These are phyloP conservation scores for Clonostachys solani DNA, from an alignment of 2,329 filamentous ascomycete genomes.

Conservation along the genomic window DNA sequence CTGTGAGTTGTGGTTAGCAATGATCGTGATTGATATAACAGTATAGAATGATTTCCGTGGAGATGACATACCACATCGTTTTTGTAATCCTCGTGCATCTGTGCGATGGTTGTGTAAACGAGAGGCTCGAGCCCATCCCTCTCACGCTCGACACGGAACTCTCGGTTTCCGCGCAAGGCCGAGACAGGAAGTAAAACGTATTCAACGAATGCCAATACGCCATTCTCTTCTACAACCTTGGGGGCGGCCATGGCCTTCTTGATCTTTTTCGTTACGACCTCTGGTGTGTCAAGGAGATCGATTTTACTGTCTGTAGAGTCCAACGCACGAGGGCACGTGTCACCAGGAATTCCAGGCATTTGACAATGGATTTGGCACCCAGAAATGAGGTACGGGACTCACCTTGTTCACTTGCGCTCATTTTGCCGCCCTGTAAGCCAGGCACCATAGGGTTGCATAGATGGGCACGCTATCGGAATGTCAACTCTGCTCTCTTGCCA, in stretches of 20 bases:
- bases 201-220: constrained; percentile 81
- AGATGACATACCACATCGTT: constrained; percentile 66
- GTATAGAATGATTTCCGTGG: not conserved
- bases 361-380: not conserved
- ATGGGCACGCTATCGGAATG: constrained; percentile 24
- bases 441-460: constrained; percentile 74
- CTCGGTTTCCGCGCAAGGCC: constrained; percentile 50
- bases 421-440: constrained; percentile 80
- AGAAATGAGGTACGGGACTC: constrained; percentile 2
- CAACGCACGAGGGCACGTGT: not conserved
- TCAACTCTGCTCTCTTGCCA: constrained; percentile 6
- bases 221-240: constrained; percentile 76
- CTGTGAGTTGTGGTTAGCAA: constrained; percentile 8
- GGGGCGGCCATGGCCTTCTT: constrained; percentile 80
- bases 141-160: constrained; percentile 65
- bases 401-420: constrained; percentile 73
- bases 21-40: not conserved
- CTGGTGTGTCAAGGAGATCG: constrained; percentile 79
- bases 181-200: constrained; percentile 78
- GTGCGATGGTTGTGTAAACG: constrained; percentile 70
- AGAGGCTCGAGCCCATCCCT: constrained; percentile 67
- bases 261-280: constrained; percentile 75
- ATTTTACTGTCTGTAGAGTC: constrained; percentile 67
- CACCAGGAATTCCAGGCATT: not conserved
- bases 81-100: constrained; percentile 75